A percentile compares a stretch with the other conserved stretches of the same genome.
Evolutionary conservation across 169 alveolate species (phyloP).

Genomic region (Plasmodium vivax): DNA sequence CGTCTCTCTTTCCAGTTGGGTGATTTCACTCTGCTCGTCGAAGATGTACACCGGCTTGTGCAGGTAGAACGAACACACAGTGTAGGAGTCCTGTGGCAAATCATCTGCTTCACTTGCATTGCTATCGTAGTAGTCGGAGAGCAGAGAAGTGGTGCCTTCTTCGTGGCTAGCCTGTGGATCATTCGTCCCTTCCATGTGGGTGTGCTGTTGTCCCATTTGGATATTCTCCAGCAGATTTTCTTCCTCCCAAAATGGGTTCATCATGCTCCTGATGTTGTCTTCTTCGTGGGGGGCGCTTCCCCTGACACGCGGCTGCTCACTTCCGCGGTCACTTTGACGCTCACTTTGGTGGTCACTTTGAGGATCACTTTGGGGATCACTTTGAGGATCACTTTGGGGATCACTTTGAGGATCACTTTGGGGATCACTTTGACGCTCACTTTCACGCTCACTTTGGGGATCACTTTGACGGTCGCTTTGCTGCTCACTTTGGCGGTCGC

Average conservation of each 20-base stretch:
- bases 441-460: not conserved
- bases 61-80: constrained; percentile 20
- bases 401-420: not conserved
- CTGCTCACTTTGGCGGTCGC: not conserved
- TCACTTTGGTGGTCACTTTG: not conserved
- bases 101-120: not conserved
- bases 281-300: not conserved
- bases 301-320: not conserved
- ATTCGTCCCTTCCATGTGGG: not conserved
- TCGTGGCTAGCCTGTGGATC: not conserved
- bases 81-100: not conserved
- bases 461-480: not conserved
- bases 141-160: not conserved
- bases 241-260: not conserved
- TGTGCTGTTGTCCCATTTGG: not conserved
- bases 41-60: constrained; percentile 50
- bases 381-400: not conserved
- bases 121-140: constrained; percentile 23
- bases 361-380: not conserved
- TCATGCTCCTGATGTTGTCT: not conserved
- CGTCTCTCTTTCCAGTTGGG: not conserved
- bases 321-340: not conserved
- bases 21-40: constrained; percentile 14
- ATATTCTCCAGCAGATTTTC: not conserved
- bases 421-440: not conserved